Conservation (phyloP, 1,284 basidiomycete species). For the Tausonia pullulans region DNA sequence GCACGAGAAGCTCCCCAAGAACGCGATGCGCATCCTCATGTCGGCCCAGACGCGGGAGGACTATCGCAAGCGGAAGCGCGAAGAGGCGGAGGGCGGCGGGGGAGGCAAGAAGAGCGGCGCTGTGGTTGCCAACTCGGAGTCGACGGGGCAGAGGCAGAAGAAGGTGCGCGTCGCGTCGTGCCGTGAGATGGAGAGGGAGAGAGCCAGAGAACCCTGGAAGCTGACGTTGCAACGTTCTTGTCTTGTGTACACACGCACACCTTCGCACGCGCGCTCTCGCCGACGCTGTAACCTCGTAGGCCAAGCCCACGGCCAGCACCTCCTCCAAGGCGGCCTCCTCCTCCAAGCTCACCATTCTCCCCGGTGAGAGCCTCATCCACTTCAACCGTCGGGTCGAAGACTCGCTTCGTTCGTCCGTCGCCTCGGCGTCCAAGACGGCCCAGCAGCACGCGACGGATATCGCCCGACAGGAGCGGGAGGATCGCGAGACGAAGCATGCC, state of each 20-base stretch:
- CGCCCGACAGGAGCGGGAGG: constrained; percentile 3
- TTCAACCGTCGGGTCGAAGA: constrained; percentile 17
- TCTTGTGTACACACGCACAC: no score
- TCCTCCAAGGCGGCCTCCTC: constrained; percentile 1
- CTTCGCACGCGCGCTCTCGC: no score
- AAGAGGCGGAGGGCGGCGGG: background rate
- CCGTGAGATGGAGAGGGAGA: no score
- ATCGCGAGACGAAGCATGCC: constrained; percentile 12
- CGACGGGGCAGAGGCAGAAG: background rate
- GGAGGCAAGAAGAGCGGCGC: constrained; percentile 11
- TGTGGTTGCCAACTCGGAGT: background rate
- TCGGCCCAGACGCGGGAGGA: constrained; percentile 3
- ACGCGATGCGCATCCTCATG: constrained; percentile 12
- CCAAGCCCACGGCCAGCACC: background rate
- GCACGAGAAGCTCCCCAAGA: constrained; percentile 11
- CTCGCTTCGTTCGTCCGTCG: constrained; percentile 13
- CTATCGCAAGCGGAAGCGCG: constrained; percentile 12
- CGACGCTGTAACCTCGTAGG: background rate
- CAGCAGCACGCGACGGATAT: constrained; percentile 2
- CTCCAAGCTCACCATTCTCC: constrained; percentile 10
- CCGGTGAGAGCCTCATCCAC: constrained; percentile 12
- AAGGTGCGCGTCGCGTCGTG: background rate
- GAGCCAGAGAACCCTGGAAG: no score
- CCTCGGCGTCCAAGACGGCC: constrained; percentile 7
- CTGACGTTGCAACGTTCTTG: background rate